Evolutionary conservation across 805 yeast genomes (phyloP), one percentile per base, ranked within the genome.

Genomic region (Pichia scutulata): DNA sequence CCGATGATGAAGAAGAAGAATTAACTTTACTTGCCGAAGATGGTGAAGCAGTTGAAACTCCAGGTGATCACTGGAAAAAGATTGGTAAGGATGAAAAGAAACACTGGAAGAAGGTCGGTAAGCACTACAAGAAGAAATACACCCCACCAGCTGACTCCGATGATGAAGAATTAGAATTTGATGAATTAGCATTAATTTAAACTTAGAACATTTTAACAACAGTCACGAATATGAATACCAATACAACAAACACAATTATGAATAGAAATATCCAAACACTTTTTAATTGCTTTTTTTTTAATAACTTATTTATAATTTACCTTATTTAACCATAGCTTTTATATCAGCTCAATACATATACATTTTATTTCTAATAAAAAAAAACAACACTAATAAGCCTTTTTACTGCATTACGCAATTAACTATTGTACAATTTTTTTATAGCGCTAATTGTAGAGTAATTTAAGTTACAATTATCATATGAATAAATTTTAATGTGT

Each of bases 41-140:
- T 26, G 55, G 49, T 10, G 49, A 43, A 6, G 40, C 46, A 12
- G 44, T 33, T n/a, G 57, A 49, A 30, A 51, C 52, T 39, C 55
- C 56, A 50, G 54, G 55, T 42, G 49, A 49, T 2, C 46, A 54
- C 47, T 60, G 62, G 62, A 57, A 60, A 43, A 49, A 56, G n/a
- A 14, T 23, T 44, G 63, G 62, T 40, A 52, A 58, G 41, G 58
- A 59, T 30, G 56, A 57, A 47, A 57, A 51, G 50, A 59, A 57
- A 48, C 50, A 63, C 60, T 62, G 66, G 65, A 63, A 62, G 49
- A 55, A 59, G 39, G 51, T 42, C 46, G 65, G 65, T 19, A 61
- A 61, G 55, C 56, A 60, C 30, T 55, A 57, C 52, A 62, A 57
- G 53, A 59, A 60, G 57, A 57, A 59, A 51, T 59, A 54, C 55